Evolutionary conservation across 2,329 filamentous ascomycete genomes (phyloP), one percentile per base, ranked within the genome.

Genomic region (Aureobasidium sp.): DNA sequence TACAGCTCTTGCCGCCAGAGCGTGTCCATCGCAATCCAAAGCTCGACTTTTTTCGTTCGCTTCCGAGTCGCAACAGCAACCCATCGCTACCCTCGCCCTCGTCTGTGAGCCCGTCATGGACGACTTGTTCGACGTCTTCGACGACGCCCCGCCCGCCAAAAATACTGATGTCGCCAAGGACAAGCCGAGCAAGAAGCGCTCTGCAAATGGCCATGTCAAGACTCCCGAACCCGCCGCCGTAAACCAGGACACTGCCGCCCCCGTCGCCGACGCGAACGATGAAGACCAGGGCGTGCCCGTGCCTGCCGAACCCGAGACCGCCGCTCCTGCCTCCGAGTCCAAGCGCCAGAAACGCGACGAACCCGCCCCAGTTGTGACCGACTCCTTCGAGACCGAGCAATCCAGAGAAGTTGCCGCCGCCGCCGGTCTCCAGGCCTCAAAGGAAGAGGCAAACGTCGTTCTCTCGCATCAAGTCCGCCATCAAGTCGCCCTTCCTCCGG

Each of bases 391-490:
- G 77, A 97, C 94, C 13, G 92, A 94, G 70, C 86, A 96, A 75
- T 95, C 92, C 64, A 83, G 93, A 79, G 90, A 97, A 74, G 83
- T 99, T 40, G 90, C 88, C 23, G 88, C 87, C 27, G 87, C 90
- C 6, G 84, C 86, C 33, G 91, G 89, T 65, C 80, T 79, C 63
- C 84, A 81, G 70, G 79, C 75, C 63, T 79, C 74, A 72, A 84
- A 83, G 65, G 88, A 91, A 58, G 78, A 81, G 29, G 79, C 84
- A 49, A 84, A 87, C 6, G 84, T 99, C 29, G 87, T 95, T 23
- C 77, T 99, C 57, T 93, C 90, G 49, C 95, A 99, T 78, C 96
- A 99, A 77, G 95, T 99, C 68, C 92, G 95, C 75, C 94, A 99
- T 79, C 93, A 99, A 76, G 94, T 97, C 67, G 90, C 94, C 13